Conservation (phyloP, 352 stramenopile genomes). For the Phytophthora cajani region DNA sequence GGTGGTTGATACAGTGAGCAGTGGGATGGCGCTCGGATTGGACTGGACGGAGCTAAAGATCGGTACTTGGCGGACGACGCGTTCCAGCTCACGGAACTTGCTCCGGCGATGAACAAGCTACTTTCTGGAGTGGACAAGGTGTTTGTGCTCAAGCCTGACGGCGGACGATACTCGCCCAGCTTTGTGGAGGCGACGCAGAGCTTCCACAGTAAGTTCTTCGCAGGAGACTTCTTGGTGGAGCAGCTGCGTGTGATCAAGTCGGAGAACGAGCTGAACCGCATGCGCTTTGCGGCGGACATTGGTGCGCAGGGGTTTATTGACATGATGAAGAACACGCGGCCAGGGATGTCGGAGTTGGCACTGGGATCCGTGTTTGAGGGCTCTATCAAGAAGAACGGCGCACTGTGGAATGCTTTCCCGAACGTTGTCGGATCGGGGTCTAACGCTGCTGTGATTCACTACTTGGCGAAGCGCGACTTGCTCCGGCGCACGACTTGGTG, state of each 20-base stretch:
- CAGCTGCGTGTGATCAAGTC: constrained; percentile 81
- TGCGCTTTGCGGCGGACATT: constrained; percentile 79
- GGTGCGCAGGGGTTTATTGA: constrained; percentile 69
- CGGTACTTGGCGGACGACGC: constrained; percentile 72
- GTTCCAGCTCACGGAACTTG: constrained; percentile 69
- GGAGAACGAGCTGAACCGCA: constrained; percentile 72
- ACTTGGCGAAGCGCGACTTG: constrained; percentile 75
- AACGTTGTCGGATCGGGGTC: constrained; percentile 80
- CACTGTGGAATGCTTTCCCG: constrained; percentile 83
- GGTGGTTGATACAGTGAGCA: constrained; percentile 56
- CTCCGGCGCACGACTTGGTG: constrained; percentile 74
- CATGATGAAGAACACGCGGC: constrained; percentile 75
- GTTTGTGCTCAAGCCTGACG: constrained; percentile 72
- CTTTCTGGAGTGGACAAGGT: constrained; percentile 68
- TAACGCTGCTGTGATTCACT: constrained; percentile 88
- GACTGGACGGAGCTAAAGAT: constrained; percentile 65
- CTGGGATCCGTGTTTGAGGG: constrained; percentile 76
- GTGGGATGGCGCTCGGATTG: constrained; percentile 80
- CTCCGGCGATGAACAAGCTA: constrained; percentile 55
- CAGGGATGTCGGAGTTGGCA: constrained; percentile 77
- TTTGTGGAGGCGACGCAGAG: constrained; percentile 68
- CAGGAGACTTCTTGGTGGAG: constrained; percentile 79
- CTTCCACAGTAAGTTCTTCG: constrained; percentile 77
- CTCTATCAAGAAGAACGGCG: constrained; percentile 75
- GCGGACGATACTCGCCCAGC: constrained; percentile 53